Evolutionary conservation across 495 filamentous ascomycete genomes (phyloP), one percentile per base, ranked within the genome.

Genomic region (Hypoxylon trugodes): DNA sequence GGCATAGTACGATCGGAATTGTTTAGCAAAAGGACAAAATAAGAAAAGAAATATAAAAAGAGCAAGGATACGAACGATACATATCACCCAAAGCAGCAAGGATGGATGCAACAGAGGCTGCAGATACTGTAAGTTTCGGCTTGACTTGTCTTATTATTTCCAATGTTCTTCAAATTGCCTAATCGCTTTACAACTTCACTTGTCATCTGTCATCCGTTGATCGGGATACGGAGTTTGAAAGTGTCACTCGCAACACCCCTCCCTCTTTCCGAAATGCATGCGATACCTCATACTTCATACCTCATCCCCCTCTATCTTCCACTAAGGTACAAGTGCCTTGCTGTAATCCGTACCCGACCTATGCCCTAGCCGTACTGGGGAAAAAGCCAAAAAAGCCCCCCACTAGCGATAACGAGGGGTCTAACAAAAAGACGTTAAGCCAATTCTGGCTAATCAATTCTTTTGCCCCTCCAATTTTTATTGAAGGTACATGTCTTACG

Each of bases 111-210:
- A 33, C 64, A 32, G 64, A 61, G 47, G 46, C 57, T 42, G 57
- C 33, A 45, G 51, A 66, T 67, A 70, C 76, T 72, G 86, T 86
- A 86, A 78, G 83, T 85, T 77, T 73, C 69, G 18, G 76, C 61
- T 69, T 71, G 71, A 71, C 61, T 73, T 71, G 72, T 72, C 68
- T 73, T 75, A 33, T 56, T 49, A 21, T 59, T 56, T 55, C 52
- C 21, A 37, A n/a, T 13, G 10, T 46, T 26, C 21, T 46, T 5
- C 16, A 37, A 35, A 63, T 45, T 25, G 40, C 45, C 26, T 47
- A 33, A 37, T 55, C 24, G 24, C 45, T 46, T 67, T 65, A n/a
- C 25, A 18, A 40, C 45, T 45, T 64, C 51, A 60, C 19, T 19
- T 22, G 53, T 52, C 59, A n/a, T n/a, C n/a, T n/a, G n/a, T n/a